These are phyloP conservation scores for Cardamine chenopodiifolia DNA, from an alignment of 345 rosid genomes.

Conservation along the genomic window DNA sequence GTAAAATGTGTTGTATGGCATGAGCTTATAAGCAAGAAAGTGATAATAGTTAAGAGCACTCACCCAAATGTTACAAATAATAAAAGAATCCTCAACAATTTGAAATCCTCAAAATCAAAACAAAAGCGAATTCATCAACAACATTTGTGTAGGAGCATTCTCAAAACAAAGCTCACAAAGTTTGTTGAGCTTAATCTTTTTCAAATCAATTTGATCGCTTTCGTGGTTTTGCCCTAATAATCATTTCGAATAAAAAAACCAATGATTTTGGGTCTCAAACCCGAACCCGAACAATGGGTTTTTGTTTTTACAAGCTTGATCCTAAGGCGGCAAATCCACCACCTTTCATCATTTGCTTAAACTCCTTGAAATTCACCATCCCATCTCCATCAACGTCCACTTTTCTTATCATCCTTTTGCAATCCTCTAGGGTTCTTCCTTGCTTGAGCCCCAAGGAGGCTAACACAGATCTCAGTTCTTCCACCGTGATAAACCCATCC, in stretches of 20 bases:
- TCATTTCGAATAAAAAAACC: conserved; percentile 30
- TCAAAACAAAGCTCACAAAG: conserved; percentile 34
- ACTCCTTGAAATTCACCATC: conserved; percentile 79
- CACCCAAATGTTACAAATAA: conserved; percentile 14
- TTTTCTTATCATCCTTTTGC: conserved; percentile 80
- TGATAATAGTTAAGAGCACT: background rate
- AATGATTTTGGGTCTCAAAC: conserved; percentile 36
- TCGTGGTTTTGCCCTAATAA: conserved; percentile 36
- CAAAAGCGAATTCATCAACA: conserved; percentile 22
- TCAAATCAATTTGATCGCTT: conserved; percentile 22
- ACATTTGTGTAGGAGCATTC: conserved; percentile 22
- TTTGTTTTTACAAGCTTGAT: conserved; percentile 39
- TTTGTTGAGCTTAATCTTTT: background rate
- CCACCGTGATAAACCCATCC: conserved; percentile 89
- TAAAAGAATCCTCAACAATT: conserved; percentile 20
- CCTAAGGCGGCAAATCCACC: conserved; percentile 85
- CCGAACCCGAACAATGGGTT: conserved; percentile 16
- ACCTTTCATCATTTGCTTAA: conserved; percentile 96
- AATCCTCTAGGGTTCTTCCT: conserved; percentile 80
- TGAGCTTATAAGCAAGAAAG: background rate
- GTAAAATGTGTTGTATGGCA: too few species aligned
- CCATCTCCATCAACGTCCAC: conserved; percentile 98
- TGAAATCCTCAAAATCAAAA: conserved; percentile 4
- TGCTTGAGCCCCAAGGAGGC: conserved; percentile 82
- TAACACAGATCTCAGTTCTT: conserved; percentile 82